phyloP scores from a whole-genome alignment of 2,329 filamentous ascomycete species.

The Colletotrichum ledebouriae region DNA sequence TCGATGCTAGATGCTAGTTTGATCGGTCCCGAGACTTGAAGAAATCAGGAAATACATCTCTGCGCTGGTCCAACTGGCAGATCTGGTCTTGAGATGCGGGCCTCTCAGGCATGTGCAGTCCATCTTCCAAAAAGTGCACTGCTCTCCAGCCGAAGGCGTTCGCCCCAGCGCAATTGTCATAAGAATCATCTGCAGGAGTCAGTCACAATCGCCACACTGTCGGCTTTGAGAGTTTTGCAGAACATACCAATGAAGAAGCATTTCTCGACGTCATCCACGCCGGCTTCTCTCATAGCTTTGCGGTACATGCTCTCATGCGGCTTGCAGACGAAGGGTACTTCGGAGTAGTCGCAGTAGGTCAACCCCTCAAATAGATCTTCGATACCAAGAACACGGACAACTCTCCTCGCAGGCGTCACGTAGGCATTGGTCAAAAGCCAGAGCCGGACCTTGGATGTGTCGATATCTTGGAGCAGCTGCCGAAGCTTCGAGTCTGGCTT shows the following conservation, averaged over 20 bases:
- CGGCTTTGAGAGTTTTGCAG: neutral
- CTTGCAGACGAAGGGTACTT: conserved; percentile 84
- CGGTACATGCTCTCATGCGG: conserved; percentile 84
- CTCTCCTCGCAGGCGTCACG: conserved; percentile 84
- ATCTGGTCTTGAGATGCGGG: neutral
- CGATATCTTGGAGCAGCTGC: conserved; percentile 82
- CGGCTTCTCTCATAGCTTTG: conserved; percentile 90
- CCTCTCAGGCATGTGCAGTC: conserved; percentile 54
- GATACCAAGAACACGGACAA: conserved; percentile 83
- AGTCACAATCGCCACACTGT: neutral
- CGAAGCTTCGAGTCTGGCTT: conserved; percentile 68
- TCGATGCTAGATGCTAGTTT: too few species aligned
- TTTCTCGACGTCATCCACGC: conserved; percentile 65
- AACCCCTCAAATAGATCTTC: conserved; percentile 94
- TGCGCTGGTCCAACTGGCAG: neutral
- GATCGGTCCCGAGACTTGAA: neutral
- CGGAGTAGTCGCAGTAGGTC: conserved; percentile 91
- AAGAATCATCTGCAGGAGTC: conserved; percentile 85
- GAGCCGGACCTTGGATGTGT: conserved; percentile 82
- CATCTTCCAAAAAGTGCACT: conserved; percentile 86
- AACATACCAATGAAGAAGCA: neutral
- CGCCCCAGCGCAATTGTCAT: conserved; percentile 82
- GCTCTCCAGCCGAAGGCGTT: conserved; percentile 86
- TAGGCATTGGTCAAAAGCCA: conserved; percentile 99
- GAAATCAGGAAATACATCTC: conserved; percentile 2